Evolutionary conservation across 1,139 yeast genomes (phyloP), one percentile per base, ranked within the genome.

Genomic region (Geotrichum phurueaensis): DNA sequence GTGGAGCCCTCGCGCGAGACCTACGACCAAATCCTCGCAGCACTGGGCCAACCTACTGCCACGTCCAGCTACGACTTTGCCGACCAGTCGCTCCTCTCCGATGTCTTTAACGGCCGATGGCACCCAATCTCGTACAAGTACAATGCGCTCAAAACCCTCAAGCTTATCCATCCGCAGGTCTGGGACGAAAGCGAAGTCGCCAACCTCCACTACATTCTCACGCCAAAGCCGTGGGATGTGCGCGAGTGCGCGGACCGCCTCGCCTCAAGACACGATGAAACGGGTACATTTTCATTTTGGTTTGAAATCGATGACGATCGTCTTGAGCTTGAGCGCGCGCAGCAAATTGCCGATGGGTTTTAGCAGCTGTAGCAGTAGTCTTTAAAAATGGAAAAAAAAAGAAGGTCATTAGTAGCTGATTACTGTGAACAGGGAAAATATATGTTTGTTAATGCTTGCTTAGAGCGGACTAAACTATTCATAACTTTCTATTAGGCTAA

Each of bases 191-290:
- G 71, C 5, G 76, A 76, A 62, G 83, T 82, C 60, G 81, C 81
- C 67, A 81, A 80, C 62, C 73, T 83, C 50, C 86, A 83, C 68
- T 83, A 79, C 66, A 83, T 83, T 45, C 65, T 82, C 55, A 76
- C 78, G 12, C 84, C 85, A 3, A 83, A 83, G 71, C 86, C 86
- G 1, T 83, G 86, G 86, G 79, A 81, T 51, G 78, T 76, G 47
- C 62, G 68, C 12, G 67, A 70, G n/a, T 56, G 61, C n/a, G 63
- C 60, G 22, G 67, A 68, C 45, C 54, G 68, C 48, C 63, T 63
- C 12, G 39, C 59, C 4, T 9, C n/a, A 15, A 68, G 66, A 36
- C 57, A 59, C 47, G 77, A 74, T 56, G 71, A 67, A 6, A 73
- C 77, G 0, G 68, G 66, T n/a, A 74, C 77, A 2, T 74, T 74